Evolutionary conservation across 768 basidiomycete genomes (phyloP).

Genomic region (Nidularia pulvinata): DNA sequence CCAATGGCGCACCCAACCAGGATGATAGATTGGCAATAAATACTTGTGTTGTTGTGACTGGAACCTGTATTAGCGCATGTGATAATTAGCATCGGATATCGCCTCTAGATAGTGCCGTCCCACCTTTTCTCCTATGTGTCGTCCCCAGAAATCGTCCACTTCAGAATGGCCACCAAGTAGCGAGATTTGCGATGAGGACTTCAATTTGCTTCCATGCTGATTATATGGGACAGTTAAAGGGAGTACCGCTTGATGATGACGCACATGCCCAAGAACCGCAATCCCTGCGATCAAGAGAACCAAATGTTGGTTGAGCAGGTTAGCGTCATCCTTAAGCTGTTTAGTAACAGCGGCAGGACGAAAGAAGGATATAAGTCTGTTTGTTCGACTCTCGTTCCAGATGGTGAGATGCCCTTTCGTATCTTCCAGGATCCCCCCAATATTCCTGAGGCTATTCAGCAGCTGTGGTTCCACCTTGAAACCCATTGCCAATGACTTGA

Average conservation of each 20-base stretch:
- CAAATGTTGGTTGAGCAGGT: slow-evolving; percentile 15
- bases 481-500: not conserved
- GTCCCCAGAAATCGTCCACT: slow-evolving; percentile 17
- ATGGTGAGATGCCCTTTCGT: slow-evolving; percentile 14
- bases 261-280: slow-evolving; percentile 6
- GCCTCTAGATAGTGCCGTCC: no score
- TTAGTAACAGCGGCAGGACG: slow-evolving; percentile 12
- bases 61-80: no score
- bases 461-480: slow-evolving; percentile 4
- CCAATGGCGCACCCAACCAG: slow-evolving; percentile 1
- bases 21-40: not conserved
- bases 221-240: not conserved
- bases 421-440: slow-evolving; percentile 12
- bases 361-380: slow-evolving; percentile 12
- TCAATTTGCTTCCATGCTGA: no score
- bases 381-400: slow-evolving; percentile 9
- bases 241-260: slow-evolving; percentile 4
- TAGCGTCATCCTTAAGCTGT: slow-evolving; percentile 17
- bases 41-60: not conserved
- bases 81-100: no score
- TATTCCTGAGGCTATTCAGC: slow-evolving; percentile 8
- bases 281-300: slow-evolving; percentile 14
- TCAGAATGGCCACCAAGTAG: slow-evolving; percentile 5
- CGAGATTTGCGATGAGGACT: no score
- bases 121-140: slow-evolving; percentile 18